Evolutionary conservation across 768 basidiomycete species (phyloP).

Genomic region (Lentinula sp.): DNA sequence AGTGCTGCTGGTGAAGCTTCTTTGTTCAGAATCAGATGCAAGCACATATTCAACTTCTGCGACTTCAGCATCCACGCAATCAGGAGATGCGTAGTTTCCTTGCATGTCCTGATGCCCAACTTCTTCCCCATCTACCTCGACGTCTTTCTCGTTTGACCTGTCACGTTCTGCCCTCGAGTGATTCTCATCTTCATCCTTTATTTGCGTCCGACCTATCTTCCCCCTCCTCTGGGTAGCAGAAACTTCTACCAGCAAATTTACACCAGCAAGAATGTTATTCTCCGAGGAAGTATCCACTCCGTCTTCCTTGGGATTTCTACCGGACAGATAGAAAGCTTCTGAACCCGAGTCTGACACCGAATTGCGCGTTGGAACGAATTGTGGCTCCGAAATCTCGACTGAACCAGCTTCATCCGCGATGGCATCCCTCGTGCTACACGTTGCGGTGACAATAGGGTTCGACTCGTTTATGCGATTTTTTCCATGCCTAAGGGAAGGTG

Average conservation of each 20-base stretch:
- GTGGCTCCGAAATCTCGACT: background rate
- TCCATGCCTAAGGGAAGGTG: background rate
- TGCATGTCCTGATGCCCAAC: background rate
- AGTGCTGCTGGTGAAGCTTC: background rate
- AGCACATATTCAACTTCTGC: background rate
- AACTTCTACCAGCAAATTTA: background rate
- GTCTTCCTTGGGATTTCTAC: background rate
- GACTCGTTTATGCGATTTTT: background rate
- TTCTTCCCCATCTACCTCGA: background rate
- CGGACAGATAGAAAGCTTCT: background rate
- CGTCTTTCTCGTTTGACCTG: background rate
- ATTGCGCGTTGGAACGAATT: background rate
- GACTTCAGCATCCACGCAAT: background rate
- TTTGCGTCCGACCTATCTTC: background rate
- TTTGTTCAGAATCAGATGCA: background rate
- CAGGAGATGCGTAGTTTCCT: background rate
- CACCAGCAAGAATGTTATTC: background rate
- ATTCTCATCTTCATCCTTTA: background rate
- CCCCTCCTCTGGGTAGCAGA: background rate
- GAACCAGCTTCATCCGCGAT: background rate
- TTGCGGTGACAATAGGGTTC: background rate
- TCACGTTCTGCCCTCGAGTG: background rate
- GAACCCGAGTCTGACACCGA: background rate
- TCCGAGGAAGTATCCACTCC: background rate
- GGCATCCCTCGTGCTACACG: background rate